Conservation (phyloP, 1,139 yeast genomes). For the Lodderomyces parapsilosis region DNA sequence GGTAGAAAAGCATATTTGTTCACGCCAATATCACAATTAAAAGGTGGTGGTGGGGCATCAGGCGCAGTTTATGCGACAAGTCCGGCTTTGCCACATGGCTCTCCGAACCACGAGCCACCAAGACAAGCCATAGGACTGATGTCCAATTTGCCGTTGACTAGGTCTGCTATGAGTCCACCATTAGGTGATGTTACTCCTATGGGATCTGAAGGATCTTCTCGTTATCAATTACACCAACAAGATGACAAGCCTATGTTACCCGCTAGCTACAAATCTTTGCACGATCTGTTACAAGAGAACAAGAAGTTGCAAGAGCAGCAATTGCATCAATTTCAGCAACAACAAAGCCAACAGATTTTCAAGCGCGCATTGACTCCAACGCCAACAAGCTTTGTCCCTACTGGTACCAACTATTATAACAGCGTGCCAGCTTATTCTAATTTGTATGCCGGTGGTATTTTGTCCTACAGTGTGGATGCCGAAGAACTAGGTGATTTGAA, state of each 20-base stretch:
- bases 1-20: slow-evolving; percentile 43
- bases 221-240: slow-evolving; percentile 3
- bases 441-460: slow-evolving; percentile 40
- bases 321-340: slow-evolving; percentile 21
- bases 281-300: slow-evolving; percentile 17
- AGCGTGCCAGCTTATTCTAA: slow-evolving; percentile 37
- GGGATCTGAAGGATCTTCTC: neutral
- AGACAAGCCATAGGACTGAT: slow-evolving; percentile 7
- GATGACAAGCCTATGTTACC: slow-evolving; percentile 18
- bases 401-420: slow-evolving; percentile 25
- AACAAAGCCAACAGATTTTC: slow-evolving; percentile 20
- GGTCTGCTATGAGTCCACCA: slow-evolving; percentile 6
- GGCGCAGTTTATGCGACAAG: slow-evolving; percentile 24
- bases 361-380: slow-evolving; percentile 25
- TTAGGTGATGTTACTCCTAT: neutral
- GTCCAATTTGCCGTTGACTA: slow-evolving; percentile 3
- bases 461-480: slow-evolving; percentile 33
- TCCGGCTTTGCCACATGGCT: slow-evolving; percentile 17
- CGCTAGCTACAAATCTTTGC: slow-evolving; percentile 17
- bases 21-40: slow-evolving; percentile 49
- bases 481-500: slow-evolving; percentile 21
- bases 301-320: slow-evolving; percentile 24
- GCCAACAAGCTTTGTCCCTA: slow-evolving; percentile 20
- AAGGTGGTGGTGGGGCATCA: slow-evolving; percentile 34
- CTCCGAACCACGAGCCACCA: slow-evolving; percentile 16